Evolutionary conservation across 768 basidiomycete species (phyloP).

Genomic region (Boletellus ananas): DNA sequence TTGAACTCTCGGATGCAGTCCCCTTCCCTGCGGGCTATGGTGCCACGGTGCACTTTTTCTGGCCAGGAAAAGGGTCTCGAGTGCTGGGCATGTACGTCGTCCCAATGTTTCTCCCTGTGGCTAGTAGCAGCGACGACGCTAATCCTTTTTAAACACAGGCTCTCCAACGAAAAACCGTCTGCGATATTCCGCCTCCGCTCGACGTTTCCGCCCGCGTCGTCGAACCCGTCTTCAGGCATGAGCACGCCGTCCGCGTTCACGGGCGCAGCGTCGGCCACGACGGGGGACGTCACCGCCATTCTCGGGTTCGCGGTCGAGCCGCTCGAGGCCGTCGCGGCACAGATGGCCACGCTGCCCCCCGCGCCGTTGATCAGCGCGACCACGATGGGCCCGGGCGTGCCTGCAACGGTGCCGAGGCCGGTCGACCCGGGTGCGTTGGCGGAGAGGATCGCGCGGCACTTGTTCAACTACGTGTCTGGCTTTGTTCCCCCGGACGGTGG

Average conservation of each 20-base stretch:
- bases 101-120: background rate
- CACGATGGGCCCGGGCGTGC: constrained; percentile 3
- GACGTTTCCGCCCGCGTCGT: constrained; percentile 41
- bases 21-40: constrained; percentile 83
- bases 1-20: constrained; percentile 36
- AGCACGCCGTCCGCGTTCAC: constrained; percentile 33
- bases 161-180: constrained; percentile 87
- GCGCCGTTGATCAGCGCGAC: constrained; percentile 15
- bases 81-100: constrained; percentile 71
- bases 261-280: constrained; percentile 25
- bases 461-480: constrained; percentile 72
- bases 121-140: background rate
- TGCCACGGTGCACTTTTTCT: constrained; percentile 80
- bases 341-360: constrained; percentile 47
- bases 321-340: constrained; percentile 53
- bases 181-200: constrained; percentile 82
- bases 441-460: constrained; percentile 50
- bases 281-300: constrained; percentile 59
- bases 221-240: constrained; percentile 30
- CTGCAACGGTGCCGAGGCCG: constrained; percentile 11
- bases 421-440: constrained; percentile 16
- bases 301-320: constrained; percentile 83
- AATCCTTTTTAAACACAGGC: constrained; percentile 39
- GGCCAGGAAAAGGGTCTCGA: constrained; percentile 86
- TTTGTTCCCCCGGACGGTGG: constrained; percentile 43